A percentile compares a stretch with the other conserved stretches of the same genome.
phyloP scores from a whole-genome alignment of 257 asterid genomes.

The Fraxinus quadrangulata region DNA sequence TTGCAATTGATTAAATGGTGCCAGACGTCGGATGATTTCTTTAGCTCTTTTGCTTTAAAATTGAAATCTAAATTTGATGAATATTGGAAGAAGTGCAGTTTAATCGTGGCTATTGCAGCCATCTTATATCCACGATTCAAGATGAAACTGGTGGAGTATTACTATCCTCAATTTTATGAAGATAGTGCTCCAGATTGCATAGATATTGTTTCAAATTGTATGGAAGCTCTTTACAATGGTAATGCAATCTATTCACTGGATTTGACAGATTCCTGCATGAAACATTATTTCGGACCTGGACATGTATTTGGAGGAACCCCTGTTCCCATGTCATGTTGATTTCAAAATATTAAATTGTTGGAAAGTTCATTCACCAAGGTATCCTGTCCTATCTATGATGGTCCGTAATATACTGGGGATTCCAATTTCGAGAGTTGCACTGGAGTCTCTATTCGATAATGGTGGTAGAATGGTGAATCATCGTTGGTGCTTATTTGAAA shows the following conservation, averaged over 20 bases:
- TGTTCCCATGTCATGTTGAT: slow-evolving; percentile 70
- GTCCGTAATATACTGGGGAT: slow-evolving; percentile 84
- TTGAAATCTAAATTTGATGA: slow-evolving; percentile 83
- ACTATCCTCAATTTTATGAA: slow-evolving; percentile 76
- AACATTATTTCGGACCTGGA: slow-evolving; percentile 75
- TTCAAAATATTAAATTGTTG: slow-evolving; percentile 84
- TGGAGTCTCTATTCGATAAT: slow-evolving; percentile 53
- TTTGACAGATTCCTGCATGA: slow-evolving; percentile 74
- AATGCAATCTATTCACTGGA: slow-evolving; percentile 26
- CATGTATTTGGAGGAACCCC: slow-evolving; percentile 84
- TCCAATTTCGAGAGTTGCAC: slow-evolving; percentile 66
- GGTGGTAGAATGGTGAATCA: slow-evolving; percentile 55
- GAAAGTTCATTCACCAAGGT: slow-evolving; percentile 89
- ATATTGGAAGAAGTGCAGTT: slow-evolving; percentile 96
- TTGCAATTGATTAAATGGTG: slow-evolving; percentile 85
- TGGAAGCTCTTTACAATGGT: too few species aligned
- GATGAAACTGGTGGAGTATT: slow-evolving; percentile 86
- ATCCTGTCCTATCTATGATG: slow-evolving; percentile 83
- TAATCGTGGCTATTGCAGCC: slow-evolving; percentile 88
- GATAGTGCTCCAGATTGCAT: slow-evolving; percentile 57
- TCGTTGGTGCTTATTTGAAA: slow-evolving; percentile 61
- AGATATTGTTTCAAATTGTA: too few species aligned
- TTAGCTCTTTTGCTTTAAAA: slow-evolving; percentile 76
- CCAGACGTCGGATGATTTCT: slow-evolving; percentile 76
- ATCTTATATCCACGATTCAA: slow-evolving; percentile 84